These are phyloP conservation scores for Coniochaeta hoffmannii DNA, from an alignment of 2,329 filamentous ascomycete species.

Conservation along the genomic window DNA sequence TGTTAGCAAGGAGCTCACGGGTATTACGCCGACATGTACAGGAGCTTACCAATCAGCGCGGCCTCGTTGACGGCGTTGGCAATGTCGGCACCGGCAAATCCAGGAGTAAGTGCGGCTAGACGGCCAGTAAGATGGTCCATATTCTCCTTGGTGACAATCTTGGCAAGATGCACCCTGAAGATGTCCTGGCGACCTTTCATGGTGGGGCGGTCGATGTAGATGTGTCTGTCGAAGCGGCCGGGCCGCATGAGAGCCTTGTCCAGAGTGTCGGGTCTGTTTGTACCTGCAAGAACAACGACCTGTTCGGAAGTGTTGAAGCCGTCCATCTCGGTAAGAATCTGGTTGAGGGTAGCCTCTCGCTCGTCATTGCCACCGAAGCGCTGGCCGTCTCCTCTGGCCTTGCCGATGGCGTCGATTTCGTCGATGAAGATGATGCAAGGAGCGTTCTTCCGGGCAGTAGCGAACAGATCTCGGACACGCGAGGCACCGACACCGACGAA, in stretches of 20 bases:
- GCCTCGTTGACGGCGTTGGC: constrained; percentile 98
- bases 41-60: constrained; percentile 75
- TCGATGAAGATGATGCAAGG: constrained; percentile 99
- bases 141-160: constrained; percentile 90
- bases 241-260: constrained; percentile 96
- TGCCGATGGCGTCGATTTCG: constrained; percentile 96
- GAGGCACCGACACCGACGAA: constrained; percentile 98
- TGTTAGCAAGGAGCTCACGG: constrained; percentile 28
- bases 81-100: constrained; percentile 96
- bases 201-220: constrained; percentile 87
- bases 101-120: constrained; percentile 85
- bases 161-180: constrained; percentile 87
- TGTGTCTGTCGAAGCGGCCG: constrained; percentile 94
- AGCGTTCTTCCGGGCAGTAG: constrained; percentile 88
- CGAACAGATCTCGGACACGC: constrained; percentile 88
- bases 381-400: constrained; percentile 71
- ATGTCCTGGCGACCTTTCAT: constrained; percentile 97
- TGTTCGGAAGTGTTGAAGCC: constrained; percentile 97
- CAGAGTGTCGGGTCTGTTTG: constrained; percentile 88
- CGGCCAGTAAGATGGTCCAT: constrained; percentile 81
- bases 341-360: constrained; percentile 92
- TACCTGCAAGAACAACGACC: constrained; percentile 93
- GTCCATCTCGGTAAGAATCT: constrained; percentile 98
- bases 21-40: background rate
- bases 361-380: constrained; percentile 89